Evolutionary conservation across 768 basidiomycete genomes (phyloP).

Genomic region (Xanthoconium purpureum): DNA sequence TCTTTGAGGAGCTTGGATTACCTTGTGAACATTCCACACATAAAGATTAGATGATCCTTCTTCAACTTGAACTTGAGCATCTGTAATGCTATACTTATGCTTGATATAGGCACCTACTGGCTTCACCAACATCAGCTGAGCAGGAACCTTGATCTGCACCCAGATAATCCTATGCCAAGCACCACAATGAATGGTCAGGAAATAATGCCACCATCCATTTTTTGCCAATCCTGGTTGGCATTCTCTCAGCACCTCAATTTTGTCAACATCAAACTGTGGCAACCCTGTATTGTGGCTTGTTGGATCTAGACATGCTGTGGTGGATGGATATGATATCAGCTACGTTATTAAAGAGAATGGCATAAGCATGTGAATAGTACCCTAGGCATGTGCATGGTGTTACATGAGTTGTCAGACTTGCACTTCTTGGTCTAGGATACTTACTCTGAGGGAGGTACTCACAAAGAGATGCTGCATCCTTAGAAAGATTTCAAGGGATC

Average conservation of each 20-base stretch:
- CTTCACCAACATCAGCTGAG: slow-evolving; percentile 79
- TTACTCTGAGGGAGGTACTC: too few relatives aligned
- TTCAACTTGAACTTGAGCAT: too few relatives aligned
- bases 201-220: slow-evolving; percentile 49
- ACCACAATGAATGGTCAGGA: slow-evolving; percentile 7
- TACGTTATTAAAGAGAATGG: slow-evolving; percentile 98
- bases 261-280: slow-evolving; percentile 96
- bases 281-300: slow-evolving; percentile 91
- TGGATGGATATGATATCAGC: slow-evolving; percentile 93
- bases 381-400: not conserved
- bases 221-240: slow-evolving; percentile 89
- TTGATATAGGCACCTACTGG: slow-evolving; percentile 71
- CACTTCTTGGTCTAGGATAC: too few relatives aligned
- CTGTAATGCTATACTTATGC: slow-evolving; percentile 3
- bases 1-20: too few relatives aligned
- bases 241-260: slow-evolving; percentile 75
- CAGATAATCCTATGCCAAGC: slow-evolving; percentile 37
- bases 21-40: too few relatives aligned
- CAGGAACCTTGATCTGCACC: slow-evolving; percentile 35
- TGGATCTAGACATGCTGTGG: slow-evolving; percentile 93
- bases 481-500: too few relatives aligned
- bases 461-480: too few relatives aligned
- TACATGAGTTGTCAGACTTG: not conserved
- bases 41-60: too few relatives aligned
- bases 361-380: slow-evolving; percentile 64